These are phyloP conservation scores for Pelagophyceae sp. DNA, from an alignment of 352 stramenopile species.

Conservation along the genomic window DNA sequence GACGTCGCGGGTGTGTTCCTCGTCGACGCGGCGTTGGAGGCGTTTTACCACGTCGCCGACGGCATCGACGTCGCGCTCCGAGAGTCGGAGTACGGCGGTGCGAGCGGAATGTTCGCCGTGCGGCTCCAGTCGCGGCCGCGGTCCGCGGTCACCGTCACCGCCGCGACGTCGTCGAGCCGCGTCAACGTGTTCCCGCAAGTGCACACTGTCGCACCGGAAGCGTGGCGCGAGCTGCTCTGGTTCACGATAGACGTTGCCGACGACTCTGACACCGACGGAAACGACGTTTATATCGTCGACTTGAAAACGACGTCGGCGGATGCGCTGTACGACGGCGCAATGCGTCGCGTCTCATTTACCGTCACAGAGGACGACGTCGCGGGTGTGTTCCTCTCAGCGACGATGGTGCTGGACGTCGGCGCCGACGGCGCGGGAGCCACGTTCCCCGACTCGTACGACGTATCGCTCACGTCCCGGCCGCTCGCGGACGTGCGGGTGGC, in stretches of 20 bases:
- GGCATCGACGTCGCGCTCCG: not conserved
- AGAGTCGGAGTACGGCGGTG: not conserved
- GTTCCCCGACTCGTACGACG: not conserved
- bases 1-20: not conserved
- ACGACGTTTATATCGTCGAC: not conserved
- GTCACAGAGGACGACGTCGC: constrained; percentile 6
- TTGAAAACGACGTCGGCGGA: not conserved
- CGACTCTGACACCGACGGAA: not conserved
- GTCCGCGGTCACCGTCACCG: not conserved
- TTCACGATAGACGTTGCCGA: not conserved
- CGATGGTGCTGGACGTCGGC: not conserved
- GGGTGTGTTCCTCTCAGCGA: not conserved
- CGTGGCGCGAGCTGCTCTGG: not conserved
- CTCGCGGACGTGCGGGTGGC: not conserved
- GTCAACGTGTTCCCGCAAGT: not conserved
- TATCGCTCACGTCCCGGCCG: not conserved
- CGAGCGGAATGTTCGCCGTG: not conserved
- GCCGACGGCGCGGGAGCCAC: too few relatives aligned
- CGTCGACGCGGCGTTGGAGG: too few relatives aligned
- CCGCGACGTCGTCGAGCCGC: too few relatives aligned
- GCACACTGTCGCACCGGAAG: too few relatives aligned
- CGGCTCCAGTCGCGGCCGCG: not conserved
- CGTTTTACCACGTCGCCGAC: not conserved
- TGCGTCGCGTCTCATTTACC: not conserved
- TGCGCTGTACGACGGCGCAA: not conserved